Conservation (phyloP, 805 yeast species). For the Suhomyces vadensis region DNA sequence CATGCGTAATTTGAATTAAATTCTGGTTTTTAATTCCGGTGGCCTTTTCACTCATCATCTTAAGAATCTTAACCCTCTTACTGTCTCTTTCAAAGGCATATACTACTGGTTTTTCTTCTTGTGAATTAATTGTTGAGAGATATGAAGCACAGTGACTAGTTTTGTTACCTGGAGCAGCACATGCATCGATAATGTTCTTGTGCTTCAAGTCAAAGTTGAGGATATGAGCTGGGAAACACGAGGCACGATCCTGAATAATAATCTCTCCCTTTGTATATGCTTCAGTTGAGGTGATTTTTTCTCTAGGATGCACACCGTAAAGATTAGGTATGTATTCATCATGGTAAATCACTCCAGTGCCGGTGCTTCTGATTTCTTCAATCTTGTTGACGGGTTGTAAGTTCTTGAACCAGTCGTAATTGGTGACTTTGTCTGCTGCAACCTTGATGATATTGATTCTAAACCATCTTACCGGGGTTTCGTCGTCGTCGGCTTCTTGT, state of each 20-base stretch:
- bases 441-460: conserved; percentile 67
- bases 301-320: conserved; percentile 80
- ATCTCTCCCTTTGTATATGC: conserved; percentile 74
- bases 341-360: conserved; percentile 61
- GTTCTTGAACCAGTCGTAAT: conserved; percentile 38
- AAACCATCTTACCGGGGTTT: conserved; percentile 80
- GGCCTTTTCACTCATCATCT: conserved; percentile 79
- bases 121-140: conserved; percentile 29
- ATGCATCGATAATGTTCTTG: conserved; percentile 82
- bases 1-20: conserved; percentile 51
- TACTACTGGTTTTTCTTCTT: conserved; percentile 39
- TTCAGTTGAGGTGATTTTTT: conserved; percentile 63
- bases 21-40: conserved; percentile 27
- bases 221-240: conserved; percentile 93
- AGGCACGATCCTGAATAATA: conserved; percentile 93
- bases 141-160: conserved; percentile 88
- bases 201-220: conserved; percentile 53
- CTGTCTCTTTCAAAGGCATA: conserved; percentile 88
- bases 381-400: conserved; percentile 49
- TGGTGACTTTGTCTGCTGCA: conserved; percentile 37
- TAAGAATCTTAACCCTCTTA: conserved; percentile 65
- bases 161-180: conserved; percentile 98
- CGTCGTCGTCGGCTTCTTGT: conserved; percentile 51
- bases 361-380: conserved; percentile 37
- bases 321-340: conserved; percentile 76